Base-by-base conservation (phyloP, 768 basidiomycete species). In the Boletus patriciae region DNA sequence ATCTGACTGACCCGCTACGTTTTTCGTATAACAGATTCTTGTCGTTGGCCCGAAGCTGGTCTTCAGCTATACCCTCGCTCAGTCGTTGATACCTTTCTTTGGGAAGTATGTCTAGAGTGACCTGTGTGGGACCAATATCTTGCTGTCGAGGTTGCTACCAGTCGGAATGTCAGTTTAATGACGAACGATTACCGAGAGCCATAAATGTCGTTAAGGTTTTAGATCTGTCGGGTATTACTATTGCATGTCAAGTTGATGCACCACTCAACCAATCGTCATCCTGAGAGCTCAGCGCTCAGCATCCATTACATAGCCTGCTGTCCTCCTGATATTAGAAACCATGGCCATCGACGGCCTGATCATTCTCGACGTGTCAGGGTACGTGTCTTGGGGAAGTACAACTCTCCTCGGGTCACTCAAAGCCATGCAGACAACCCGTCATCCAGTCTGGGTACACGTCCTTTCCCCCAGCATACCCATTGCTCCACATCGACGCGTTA, bases 1-100 rank as follows among this genome's bases (percentile, higher is more conserved):
- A 44, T 38, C 18, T 25, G 16, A 15, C 55, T 60, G 23, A 58
- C 57, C 68, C 68, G 3, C 11, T 9, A 9, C 19, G 4, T 21
- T 41, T 36, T 11, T 27, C 5, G 6, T 72, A 15, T 64, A 16
- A 46, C 31, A 95, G 92, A 90, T 96, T 64, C 80, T 98, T 45
- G 94, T 98, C 59, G 94, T 98, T 37, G 95, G 94, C 50, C 96
- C 96, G 40, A 98, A 98, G 77, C 85, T 98, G 36, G 93, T 98
- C 65, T 98, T 98, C 83, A 94, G 92, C 66, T 98, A 96, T 78
- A 98, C 96, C 47, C 83, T 98, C 4, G 96, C 96, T 12, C 96
- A 98, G 74, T 90, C 89, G 18, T 79, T 98, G 73, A 98, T 98
- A 78, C 95, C 95, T 45, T 77, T 88, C 65, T 97, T 95, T 75